Conservation (phyloP, 2,329 filamentous ascomycete species). For the Botrytis sinoallii region DNA sequence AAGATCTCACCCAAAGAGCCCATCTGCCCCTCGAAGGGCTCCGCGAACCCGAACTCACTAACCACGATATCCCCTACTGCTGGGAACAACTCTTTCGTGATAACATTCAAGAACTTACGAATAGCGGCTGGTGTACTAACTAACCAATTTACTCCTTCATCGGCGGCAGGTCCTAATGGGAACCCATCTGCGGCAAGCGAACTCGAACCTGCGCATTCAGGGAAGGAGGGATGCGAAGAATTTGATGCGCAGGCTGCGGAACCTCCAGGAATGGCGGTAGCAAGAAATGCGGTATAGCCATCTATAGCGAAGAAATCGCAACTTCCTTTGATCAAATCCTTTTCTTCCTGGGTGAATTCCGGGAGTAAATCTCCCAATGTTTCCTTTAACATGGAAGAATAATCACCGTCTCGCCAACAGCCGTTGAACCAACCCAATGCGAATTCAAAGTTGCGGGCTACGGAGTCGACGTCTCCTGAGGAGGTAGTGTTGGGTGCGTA, state of each 20-base stretch:
- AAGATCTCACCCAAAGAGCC: conserved; percentile 48
- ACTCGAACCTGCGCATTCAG: conserved; percentile 36
- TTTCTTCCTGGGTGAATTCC: conserved; percentile 46
- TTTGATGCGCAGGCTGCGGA: conserved; percentile 41
- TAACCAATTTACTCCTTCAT: conserved; percentile 43
- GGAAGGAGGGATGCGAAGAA: conserved; percentile 20
- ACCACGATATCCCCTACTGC: conserved; percentile 37
- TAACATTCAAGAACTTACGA: conserved; percentile 42
- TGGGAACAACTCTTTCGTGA: conserved; percentile 43
- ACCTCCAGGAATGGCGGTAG: conserved; percentile 38
- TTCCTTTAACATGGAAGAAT: conserved; percentile 47
- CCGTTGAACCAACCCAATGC: conserved; percentile 48
- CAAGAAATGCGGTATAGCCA: conserved; percentile 49
- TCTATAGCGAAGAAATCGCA: conserved; percentile 58
- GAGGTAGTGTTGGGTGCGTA: conserved; percentile 45
- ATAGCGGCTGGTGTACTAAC: conserved; percentile 42
- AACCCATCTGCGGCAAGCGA: conserved; percentile 42
- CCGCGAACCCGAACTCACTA: conserved; percentile 35
- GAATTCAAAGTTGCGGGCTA: conserved; percentile 42
- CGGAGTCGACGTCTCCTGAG: conserved; percentile 30
- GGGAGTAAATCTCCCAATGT: conserved; percentile 46
- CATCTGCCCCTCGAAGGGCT: conserved; percentile 32
- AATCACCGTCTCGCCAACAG: conserved; percentile 48
- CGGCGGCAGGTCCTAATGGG: conserved; percentile 44
- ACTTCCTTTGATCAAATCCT: conserved; percentile 49